Evolutionary conservation across 139 green algal species (phyloP).

Genomic region (Auxenochlorella pyrenoidosa): DNA sequence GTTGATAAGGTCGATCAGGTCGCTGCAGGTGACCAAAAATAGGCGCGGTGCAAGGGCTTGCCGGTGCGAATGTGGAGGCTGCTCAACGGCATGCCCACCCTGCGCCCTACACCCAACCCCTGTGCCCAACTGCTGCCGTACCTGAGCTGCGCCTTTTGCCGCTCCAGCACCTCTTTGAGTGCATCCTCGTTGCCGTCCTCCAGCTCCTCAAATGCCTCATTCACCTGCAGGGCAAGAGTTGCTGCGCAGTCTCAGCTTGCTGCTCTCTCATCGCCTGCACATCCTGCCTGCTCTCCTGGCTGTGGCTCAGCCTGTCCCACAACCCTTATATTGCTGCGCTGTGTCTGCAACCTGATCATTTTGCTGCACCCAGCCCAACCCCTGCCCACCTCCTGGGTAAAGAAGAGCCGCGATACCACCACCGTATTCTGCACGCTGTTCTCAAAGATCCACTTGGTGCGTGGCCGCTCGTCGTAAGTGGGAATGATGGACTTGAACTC

Average conservation of each 20-base stretch:
- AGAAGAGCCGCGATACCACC: conserved; percentile 89
- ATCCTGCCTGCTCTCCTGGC: too few species aligned
- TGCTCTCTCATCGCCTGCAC: too few species aligned
- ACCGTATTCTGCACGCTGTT: conserved; percentile 89
- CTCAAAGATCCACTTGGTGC: conserved; percentile 88
- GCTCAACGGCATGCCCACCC: too few species aligned
- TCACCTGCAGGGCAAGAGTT: conserved; percentile 65
- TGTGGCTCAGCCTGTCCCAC: too few species aligned
- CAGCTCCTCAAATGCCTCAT: conserved; percentile 90
- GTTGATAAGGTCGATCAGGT: conserved; percentile 92
- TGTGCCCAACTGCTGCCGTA: background rate
- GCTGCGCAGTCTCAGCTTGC: background rate
- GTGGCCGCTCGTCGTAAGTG: conserved; percentile 89
- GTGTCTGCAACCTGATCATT: too few species aligned
- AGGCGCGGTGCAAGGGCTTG: too few species aligned
- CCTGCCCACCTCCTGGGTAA: conserved; percentile 69
- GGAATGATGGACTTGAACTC: conserved; percentile 85
- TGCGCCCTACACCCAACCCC: background rate
- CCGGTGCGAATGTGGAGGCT: too few species aligned
- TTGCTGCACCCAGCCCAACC: background rate
- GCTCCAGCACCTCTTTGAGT: conserved; percentile 73
- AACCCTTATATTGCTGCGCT: too few species aligned
- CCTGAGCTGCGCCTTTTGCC: conserved; percentile 78
- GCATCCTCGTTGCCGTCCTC: conserved; percentile 95
- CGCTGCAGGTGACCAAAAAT: conserved; percentile 15